These are phyloP conservation scores for Biscogniauxia sp. DNA, from an alignment of 2,329 filamentous ascomycete species.

Conservation along the genomic window DNA sequence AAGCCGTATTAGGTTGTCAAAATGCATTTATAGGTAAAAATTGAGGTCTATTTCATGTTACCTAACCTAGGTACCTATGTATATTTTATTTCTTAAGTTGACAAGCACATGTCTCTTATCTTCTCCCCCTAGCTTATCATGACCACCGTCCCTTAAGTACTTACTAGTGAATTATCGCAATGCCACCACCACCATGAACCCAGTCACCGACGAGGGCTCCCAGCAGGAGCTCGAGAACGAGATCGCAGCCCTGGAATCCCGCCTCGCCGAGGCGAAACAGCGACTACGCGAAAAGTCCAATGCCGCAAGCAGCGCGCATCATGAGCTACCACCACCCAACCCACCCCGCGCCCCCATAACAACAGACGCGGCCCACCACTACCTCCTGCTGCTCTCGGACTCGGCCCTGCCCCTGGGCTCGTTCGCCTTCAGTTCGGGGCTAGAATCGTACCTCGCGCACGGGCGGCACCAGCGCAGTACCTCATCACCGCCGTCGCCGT, in stretches of 20 bases:
- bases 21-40: too few species aligned
- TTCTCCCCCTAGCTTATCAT: background rate
- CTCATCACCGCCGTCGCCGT: conserved; percentile 27
- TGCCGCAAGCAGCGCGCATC: background rate
- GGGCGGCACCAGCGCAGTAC: conserved; percentile 32
- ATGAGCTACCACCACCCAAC: background rate
- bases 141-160: conserved; percentile 1
- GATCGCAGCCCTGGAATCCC: conserved; percentile 56
- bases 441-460: conserved; percentile 81
- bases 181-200: conserved; percentile 19
- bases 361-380: conserved; percentile 50
- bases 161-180: conserved; percentile 3
- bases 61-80: too few species aligned
- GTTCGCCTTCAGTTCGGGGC: conserved; percentile 81
- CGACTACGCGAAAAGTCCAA: conserved; percentile 17
- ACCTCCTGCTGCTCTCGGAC: conserved; percentile 74
- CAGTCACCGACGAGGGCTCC: conserved; percentile 7
- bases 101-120: too few species aligned
- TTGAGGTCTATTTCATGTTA: too few species aligned
- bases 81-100: too few species aligned
- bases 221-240: conserved; percentile 45
- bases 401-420: conserved; percentile 79
- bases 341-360: conserved; percentile 1
- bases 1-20: too few species aligned
- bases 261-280: conserved; percentile 42